phyloP scores from a whole-genome alignment of 345 rosid genomes.

The Rhodamnia argentea region DNA sequence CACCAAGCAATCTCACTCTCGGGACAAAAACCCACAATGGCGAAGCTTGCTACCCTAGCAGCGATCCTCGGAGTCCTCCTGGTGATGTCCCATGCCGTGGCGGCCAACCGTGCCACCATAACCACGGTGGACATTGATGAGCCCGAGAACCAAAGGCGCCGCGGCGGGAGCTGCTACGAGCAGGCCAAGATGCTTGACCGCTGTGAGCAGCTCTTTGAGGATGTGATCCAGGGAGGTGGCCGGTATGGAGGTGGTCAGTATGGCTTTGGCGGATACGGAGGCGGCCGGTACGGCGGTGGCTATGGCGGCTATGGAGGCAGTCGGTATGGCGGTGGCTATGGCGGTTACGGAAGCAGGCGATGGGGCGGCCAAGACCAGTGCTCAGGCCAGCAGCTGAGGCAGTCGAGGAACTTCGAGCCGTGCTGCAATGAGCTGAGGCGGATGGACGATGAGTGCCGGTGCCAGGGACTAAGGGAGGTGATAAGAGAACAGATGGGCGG shows the following conservation, averaged over 20 bases:
- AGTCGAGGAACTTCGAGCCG: not conserved
- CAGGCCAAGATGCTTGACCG: conserved; percentile 4
- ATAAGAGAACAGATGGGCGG: not conserved
- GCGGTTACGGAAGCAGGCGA: not conserved
- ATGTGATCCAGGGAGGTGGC: not conserved
- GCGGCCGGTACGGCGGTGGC: too few species aligned
- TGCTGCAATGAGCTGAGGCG: conserved; percentile 6
- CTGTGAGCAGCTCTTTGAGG: conserved; percentile 16
- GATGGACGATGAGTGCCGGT: conserved; percentile 13
- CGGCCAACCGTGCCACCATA: conserved; percentile 10
- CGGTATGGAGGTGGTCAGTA: too few species aligned
- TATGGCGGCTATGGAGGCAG: too few species aligned
- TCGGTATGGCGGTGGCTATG: too few species aligned
- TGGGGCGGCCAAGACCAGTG: not conserved
- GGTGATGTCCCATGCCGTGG: conserved; percentile 7
- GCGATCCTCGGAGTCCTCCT: conserved; percentile 6
- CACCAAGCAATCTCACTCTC: too few species aligned
- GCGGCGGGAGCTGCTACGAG: conserved; percentile 2
- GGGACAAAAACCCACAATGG: not conserved
- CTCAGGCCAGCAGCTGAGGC: not conserved
- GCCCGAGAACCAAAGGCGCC: not conserved
- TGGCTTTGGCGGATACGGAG: too few species aligned
- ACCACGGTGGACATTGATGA: conserved; percentile 11
- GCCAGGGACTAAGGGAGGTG: conserved; percentile 6
- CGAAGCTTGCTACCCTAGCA: conserved; percentile 9